These are phyloP conservation scores for Aristolochia californica DNA, from an alignment of 164 flowering plant genomes.

Conservation along the genomic window DNA sequence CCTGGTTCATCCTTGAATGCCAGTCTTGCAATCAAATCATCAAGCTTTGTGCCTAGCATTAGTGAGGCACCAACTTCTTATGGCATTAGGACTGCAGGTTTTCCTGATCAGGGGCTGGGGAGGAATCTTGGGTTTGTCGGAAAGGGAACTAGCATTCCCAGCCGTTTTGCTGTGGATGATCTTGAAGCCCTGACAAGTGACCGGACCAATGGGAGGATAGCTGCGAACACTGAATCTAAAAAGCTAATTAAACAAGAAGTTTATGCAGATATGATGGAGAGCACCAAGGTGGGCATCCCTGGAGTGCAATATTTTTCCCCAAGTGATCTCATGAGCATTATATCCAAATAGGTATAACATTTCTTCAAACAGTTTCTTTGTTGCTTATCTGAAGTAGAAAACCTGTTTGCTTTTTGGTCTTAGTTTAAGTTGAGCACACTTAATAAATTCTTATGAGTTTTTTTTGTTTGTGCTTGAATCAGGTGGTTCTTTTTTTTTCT, in stretches of 20 bases:
- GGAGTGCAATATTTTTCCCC: constrained; percentile 27
- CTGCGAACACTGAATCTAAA: constrained; percentile 10
- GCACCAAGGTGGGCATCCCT: constrained; percentile 29
- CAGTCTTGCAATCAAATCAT: constrained; percentile 19
- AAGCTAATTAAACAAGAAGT: constrained; percentile 50
- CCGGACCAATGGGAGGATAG: constrained; percentile 18
- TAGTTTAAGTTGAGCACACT: too few relatives aligned
- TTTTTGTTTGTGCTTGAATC: too few relatives aligned
- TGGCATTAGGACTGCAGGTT: constrained; percentile 18
- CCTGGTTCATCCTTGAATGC: constrained; percentile 22
- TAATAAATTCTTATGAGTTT: too few relatives aligned
- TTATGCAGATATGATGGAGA: constrained; percentile 27
- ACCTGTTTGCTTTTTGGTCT: not conserved
- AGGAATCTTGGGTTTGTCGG: constrained; percentile 42
- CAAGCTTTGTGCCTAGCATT: constrained; percentile 22
- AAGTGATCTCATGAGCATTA: constrained; percentile 53
- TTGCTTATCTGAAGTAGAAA: not conserved
- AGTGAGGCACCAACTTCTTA: constrained; percentile 25
- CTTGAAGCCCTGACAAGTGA: constrained; percentile 26
- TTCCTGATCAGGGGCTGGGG: constrained; percentile 31
- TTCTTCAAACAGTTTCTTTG: not conserved
- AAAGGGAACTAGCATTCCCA: constrained; percentile 39
- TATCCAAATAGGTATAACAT: constrained; percentile 49
- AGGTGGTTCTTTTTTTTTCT: too few relatives aligned
- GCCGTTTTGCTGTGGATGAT: constrained; percentile 52